A percentile compares a stretch with the other conserved stretches of the same genome.
Evolutionary conservation across 441 rosid species (phyloP).

Genomic region (Gossypium davidsonii): DNA sequence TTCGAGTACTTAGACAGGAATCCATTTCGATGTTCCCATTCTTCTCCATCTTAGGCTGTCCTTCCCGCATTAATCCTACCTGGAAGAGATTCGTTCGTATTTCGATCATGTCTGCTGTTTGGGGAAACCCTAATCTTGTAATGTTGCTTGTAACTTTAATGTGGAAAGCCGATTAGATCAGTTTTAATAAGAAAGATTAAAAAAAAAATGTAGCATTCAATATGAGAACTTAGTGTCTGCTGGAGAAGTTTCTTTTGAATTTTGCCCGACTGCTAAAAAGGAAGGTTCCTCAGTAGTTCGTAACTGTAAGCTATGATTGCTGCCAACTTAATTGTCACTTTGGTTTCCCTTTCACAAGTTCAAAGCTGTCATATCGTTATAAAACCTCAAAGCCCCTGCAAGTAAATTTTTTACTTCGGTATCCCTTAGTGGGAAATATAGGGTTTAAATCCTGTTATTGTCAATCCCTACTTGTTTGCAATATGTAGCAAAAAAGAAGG

Average conservation of each 20-base stretch:
- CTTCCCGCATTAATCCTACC: neutral
- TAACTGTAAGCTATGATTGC: neutral
- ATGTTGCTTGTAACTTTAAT: slow-evolving; percentile 24
- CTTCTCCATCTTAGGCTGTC: neutral
- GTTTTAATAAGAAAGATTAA: neutral
- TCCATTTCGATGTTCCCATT: neutral
- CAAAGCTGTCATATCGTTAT: no score
- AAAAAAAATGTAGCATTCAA: neutral
- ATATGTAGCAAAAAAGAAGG: no score
- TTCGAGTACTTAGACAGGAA: slow-evolving; percentile 17
- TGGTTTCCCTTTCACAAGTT: neutral
- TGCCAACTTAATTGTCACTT: neutral
- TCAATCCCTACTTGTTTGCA: no score
- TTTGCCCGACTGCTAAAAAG: slow-evolving; percentile 4
- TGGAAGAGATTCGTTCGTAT: slow-evolving; percentile 14
- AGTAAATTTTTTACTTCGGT: no score
- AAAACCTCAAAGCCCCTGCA: no score
- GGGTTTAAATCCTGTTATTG: no score
- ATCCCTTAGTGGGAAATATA: no score
- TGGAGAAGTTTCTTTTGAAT: slow-evolving; percentile 13
- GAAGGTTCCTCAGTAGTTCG: neutral
- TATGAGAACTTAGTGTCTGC: slow-evolving; percentile 15
- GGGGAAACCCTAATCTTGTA: slow-evolving; percentile 16
- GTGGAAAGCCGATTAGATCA: slow-evolving; percentile 23
- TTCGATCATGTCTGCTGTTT: slow-evolving; percentile 14